Base-by-base conservation (phyloP, 192 early-diverging fungal species). In the Coemansia sp. region DNA sequence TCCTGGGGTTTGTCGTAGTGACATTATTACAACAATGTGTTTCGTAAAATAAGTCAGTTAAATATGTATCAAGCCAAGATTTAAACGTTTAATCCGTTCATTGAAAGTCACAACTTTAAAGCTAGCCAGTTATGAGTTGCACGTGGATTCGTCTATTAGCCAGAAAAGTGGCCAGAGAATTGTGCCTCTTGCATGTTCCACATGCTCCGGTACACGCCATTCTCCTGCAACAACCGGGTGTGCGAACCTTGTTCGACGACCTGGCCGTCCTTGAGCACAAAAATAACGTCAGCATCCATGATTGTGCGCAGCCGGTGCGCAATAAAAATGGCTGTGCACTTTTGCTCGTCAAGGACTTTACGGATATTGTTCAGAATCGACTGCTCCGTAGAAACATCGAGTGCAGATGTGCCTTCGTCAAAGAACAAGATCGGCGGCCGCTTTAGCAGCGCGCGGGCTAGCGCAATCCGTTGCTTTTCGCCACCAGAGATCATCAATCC, bases 251-350 rank as follows among this genome's bases (percentile, higher is more conserved):
- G 75, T 79, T 98, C 97, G 2, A 85, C 86, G 6, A 98, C 86
- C 28, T 86, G 73, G 4, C 96, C 97, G 26, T 93, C 85, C 36
- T 87, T 83, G 64, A 99, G 81, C 11, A 98, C 97, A 82, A 93
- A 87, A 38, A 99, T 97, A 53, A 86, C 63, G 67, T 99, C 96
- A 42, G 90, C 92, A 67, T 93, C 90, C 59, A 86, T 84, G 73
- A 98, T 90, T 5, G 97, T 96, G 31, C 88, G 82, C 68, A 99
- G 70, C 3, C 95, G 82, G 68, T 99, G 97, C 0, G 97, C 96
- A 76, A 99, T 90, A 75, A 95, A 94, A 8, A 99, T 84, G 50
- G 91, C 92, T 5, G 97, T 98, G 56, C 90, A 82, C 14, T 83
- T 64, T 15, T 83, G 82, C 61, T 84, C 77, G 28, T 58, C 42